These are phyloP conservation scores for Blastobotrys illinoisensis DNA, from an alignment of 1,139 yeast genomes.

Conservation along the genomic window DNA sequence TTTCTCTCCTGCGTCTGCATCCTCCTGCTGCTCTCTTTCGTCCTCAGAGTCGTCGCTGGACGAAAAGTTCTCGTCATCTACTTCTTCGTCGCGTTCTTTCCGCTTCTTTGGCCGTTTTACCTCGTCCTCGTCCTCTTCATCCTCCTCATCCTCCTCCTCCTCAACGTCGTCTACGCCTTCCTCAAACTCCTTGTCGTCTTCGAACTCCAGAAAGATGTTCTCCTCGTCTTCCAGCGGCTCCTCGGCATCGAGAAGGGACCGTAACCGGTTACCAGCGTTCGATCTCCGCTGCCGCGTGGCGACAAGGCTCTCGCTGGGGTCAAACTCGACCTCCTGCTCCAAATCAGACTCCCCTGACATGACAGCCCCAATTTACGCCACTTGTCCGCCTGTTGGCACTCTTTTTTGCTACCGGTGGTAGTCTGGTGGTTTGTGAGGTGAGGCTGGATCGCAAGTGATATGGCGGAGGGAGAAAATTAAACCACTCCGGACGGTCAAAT, in stretches of 20 bases:
- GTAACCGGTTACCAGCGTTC: slow-evolving; percentile 86
- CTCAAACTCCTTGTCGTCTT: slow-evolving; percentile 71
- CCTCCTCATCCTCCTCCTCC: slow-evolving; percentile 17
- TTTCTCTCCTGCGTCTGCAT: slow-evolving; percentile 35
- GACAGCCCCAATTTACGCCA: background rate
- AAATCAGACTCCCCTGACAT: slow-evolving; percentile 6
- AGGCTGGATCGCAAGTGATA: background rate
- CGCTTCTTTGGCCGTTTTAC: slow-evolving; percentile 19
- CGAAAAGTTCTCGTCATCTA: slow-evolving; percentile 29
- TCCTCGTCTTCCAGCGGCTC: slow-evolving; percentile 47
- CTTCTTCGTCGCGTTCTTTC: slow-evolving; percentile 14
- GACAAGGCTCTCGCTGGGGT: slow-evolving; percentile 26
- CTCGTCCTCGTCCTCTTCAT: slow-evolving; percentile 18
- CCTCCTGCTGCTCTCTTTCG: slow-evolving; percentile 26
- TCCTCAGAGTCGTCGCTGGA: slow-evolving; percentile 25
- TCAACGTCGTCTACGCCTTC: slow-evolving; percentile 27
- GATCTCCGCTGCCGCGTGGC: slow-evolving; percentile 72
- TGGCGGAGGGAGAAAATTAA: background rate
- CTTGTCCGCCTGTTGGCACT: no score
- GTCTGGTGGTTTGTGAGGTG: no score
- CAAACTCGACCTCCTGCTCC: slow-evolving; percentile 7
- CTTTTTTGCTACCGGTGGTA: no score
- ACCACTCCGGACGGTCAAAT: background rate
- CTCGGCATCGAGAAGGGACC: slow-evolving; percentile 68
- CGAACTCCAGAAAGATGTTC: slow-evolving; percentile 78